Percentiles rank a stretch among this genome's conserved stretches.
Conservation (phyloP, 73 alveolate genomes). For the Symbiodinium natans region DNA sequence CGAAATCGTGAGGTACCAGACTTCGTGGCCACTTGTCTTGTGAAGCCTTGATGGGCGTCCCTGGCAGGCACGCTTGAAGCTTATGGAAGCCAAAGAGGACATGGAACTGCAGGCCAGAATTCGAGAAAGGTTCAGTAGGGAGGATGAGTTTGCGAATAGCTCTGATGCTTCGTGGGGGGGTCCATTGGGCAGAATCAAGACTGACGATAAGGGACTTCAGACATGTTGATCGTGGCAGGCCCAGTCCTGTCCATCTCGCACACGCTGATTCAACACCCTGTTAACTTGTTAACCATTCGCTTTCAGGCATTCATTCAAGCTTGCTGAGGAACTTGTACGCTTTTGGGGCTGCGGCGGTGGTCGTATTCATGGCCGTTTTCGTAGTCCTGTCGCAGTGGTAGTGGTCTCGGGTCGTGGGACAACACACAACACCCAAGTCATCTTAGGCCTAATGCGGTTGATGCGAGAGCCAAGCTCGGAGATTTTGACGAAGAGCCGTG, state of each 20-base stretch:
- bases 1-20: neutral
- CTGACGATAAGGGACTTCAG: neutral
- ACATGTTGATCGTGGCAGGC: neutral
- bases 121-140: neutral
- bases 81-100: constrained; percentile 51
- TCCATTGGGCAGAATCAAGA: neutral
- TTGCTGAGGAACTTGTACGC: no score
- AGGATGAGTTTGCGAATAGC: neutral
- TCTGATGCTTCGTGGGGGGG: neutral
- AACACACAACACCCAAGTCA: no score
- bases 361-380: no score
- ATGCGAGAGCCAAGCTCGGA: no score
- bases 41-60: neutral
- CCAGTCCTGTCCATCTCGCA: neutral
- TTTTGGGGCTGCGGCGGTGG: no score
- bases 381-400: no score
- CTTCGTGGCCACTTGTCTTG: no score
- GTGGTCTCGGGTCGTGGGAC: no score
- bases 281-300: no score
- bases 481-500: neutral
- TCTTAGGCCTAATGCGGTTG: no score
- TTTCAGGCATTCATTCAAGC: no score
- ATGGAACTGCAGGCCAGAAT: constrained; percentile 13
- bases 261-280: no score
- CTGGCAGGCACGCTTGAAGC: constrained; percentile 31